These are phyloP conservation scores for Candida albicans DNA, from an alignment of 1,139 yeast species.

Conservation along the genomic window DNA sequence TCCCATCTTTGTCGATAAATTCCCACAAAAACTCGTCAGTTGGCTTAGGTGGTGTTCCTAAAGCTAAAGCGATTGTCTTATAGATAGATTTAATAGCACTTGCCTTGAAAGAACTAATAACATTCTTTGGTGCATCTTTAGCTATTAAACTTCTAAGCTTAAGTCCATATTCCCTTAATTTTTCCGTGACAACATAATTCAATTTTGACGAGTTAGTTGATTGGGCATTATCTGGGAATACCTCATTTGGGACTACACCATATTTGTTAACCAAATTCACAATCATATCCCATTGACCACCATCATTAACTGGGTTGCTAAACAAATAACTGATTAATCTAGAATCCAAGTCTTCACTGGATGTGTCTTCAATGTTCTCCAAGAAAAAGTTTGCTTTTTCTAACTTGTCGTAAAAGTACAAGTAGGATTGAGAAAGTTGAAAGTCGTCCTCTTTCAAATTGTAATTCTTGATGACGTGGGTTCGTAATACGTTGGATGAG, in stretches of 20 bases:
- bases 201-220: conserved; percentile 57
- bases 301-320: conserved; percentile 67
- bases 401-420: conserved; percentile 36
- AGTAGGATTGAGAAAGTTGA: conserved; percentile 63
- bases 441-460: conserved; percentile 59
- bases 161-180: conserved; percentile 75
- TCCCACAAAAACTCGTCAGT: conserved; percentile 70
- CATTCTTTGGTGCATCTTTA: conserved; percentile 24
- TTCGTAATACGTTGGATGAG: conserved; percentile 67
- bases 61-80: conserved; percentile 60
- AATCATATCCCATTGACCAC: conserved; percentile 88
- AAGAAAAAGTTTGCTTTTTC: conserved; percentile 65
- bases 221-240: conserved; percentile 71
- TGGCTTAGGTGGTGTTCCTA: conserved; percentile 80
- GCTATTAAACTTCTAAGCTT: conserved; percentile 51
- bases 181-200: conserved; percentile 62
- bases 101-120: conserved; percentile 34
- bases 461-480: conserved; percentile 60
- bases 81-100: conserved; percentile 61
- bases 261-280: conserved; percentile 71
- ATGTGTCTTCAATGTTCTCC: conserved; percentile 71
- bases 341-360: conserved; percentile 62
- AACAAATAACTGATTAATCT: conserved; percentile 65
- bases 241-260: conserved; percentile 72
- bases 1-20: conserved; percentile 69